These are phyloP conservation scores for Coffea canephora DNA, from an alignment of 257 asterid genomes.

Conservation along the genomic window DNA sequence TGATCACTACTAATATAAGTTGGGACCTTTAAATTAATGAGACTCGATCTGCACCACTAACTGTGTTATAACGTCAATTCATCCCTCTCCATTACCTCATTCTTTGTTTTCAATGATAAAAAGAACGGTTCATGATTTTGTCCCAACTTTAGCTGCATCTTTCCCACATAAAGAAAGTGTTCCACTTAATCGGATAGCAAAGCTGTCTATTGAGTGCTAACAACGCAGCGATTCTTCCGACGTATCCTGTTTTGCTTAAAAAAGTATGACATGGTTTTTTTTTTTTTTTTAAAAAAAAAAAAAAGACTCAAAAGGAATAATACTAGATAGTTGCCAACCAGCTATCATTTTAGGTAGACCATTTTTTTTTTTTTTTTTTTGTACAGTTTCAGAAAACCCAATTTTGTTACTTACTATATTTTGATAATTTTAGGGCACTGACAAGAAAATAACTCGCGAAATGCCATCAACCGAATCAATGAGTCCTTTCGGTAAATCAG, in stretches of 20 bases:
- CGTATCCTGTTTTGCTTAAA: background rate
- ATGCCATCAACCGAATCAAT: background rate
- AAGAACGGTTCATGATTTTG: conserved; percentile 18
- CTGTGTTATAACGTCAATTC: background rate
- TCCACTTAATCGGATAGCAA: background rate
- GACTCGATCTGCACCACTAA: background rate
- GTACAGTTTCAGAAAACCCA: background rate
- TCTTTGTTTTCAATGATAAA: conserved; percentile 5
- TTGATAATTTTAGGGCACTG: background rate
- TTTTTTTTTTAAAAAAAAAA: too few relatives aligned
- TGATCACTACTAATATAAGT: background rate
- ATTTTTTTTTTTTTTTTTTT: too few relatives aligned
- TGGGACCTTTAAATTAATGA: background rate
- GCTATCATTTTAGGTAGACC: background rate
- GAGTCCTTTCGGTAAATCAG: background rate
- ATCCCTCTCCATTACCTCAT: background rate
- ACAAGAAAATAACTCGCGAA: background rate
- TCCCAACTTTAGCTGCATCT: conserved; percentile 16
- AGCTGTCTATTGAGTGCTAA: background rate
- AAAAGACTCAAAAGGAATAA: background rate
- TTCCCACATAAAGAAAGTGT: conserved; percentile 2
- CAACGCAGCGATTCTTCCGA: background rate
- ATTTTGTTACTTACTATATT: background rate
- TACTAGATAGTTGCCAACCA: background rate
- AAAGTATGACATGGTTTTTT: background rate